A percentile compares a stretch with the other conserved stretches of the same genome.
Conservation (phyloP, 2,329 filamentous ascomycete genomes). For the Cladosporium halotolerans region DNA sequence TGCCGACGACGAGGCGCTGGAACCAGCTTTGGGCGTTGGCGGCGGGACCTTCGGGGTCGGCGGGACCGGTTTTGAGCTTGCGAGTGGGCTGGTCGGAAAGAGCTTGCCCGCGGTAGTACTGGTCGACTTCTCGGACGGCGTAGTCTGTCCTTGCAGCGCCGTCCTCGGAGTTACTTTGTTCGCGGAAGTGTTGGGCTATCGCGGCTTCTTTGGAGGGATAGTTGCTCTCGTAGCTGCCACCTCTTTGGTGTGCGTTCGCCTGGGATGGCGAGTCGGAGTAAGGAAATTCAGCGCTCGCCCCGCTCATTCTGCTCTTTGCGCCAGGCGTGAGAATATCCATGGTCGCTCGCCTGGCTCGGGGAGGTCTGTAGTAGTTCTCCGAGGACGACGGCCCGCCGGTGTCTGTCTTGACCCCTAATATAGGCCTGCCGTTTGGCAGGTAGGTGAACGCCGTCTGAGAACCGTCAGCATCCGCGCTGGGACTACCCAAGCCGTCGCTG, state of each 20-base stretch:
- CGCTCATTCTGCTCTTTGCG: slow-evolving; percentile 40
- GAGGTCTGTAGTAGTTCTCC: slow-evolving; percentile 86
- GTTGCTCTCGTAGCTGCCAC: slow-evolving; percentile 27
- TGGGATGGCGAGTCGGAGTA: slow-evolving; percentile 39
- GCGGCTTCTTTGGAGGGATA: slow-evolving; percentile 40
- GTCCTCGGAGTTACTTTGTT: slow-evolving; percentile 48
- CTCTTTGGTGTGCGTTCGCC: slow-evolving; percentile 20
- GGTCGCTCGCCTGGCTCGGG: slow-evolving; percentile 62
- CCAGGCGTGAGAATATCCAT: slow-evolving; percentile 43
- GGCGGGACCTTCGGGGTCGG: slow-evolving; percentile 87
- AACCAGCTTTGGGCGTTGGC: slow-evolving; percentile 88
- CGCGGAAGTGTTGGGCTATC: slow-evolving; percentile 45
- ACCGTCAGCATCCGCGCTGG: slow-evolving; percentile 1
- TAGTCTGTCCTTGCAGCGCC: slow-evolving; percentile 65
- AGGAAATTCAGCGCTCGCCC: slow-evolving; percentile 34
- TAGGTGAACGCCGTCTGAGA: slow-evolving; percentile 1
- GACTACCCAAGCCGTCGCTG: slow-evolving; percentile 52
- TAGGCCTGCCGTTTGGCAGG: slow-evolving; percentile 36
- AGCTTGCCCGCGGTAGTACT: slow-evolving; percentile 90
- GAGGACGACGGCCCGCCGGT: slow-evolving; percentile 22
- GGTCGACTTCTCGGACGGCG: slow-evolving; percentile 88
- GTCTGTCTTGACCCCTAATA: slow-evolving; percentile 28
- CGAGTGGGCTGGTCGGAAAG: slow-evolving; percentile 74
- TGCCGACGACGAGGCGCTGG: slow-evolving; percentile 55
- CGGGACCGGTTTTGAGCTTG: slow-evolving; percentile 85